These are phyloP conservation scores for Ramaria sp. DNA, from an alignment of 768 basidiomycete genomes.

Conservation along the genomic window DNA sequence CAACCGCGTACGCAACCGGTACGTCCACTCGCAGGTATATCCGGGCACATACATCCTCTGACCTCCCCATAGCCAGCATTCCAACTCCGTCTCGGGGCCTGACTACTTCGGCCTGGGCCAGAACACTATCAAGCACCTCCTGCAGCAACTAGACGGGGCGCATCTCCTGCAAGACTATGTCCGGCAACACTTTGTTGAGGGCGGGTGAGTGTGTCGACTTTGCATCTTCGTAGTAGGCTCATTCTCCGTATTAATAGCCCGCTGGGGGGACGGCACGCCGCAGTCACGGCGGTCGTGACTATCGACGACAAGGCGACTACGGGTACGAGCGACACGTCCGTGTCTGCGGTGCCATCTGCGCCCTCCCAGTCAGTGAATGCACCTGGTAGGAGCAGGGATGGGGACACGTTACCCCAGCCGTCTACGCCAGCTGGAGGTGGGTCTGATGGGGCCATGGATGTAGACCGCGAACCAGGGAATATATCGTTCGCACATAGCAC, in stretches of 20 bases:
- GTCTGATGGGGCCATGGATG: conserved; percentile 15
- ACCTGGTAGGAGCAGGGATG: background rate
- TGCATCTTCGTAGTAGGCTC: background rate
- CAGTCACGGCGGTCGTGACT: conserved; percentile 61
- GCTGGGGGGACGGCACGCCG: conserved; percentile 72
- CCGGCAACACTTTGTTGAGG: conserved; percentile 79
- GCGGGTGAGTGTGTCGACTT: conserved; percentile 48
- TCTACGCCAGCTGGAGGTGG: conserved; percentile 13
- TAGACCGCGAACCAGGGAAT: conserved; percentile 4
- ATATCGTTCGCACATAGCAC: background rate
- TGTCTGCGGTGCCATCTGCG: conserved; percentile 2
- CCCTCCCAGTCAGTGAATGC: background rate
- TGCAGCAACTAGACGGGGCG: conserved; percentile 74
- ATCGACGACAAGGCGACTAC: conserved; percentile 48
- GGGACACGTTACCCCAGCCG: background rate
- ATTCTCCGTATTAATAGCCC: conserved; percentile 45
- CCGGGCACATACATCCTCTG: background rate
- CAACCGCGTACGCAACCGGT: conserved; percentile 64
- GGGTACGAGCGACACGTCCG: conserved; percentile 18
- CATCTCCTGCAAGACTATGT: conserved; percentile 69
- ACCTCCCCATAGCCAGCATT: conserved; percentile 41
- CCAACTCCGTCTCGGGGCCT: conserved; percentile 80
- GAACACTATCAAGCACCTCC: conserved; percentile 82
- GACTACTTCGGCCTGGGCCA: conserved; percentile 84
- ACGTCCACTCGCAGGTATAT: background rate